Percentiles rank a stretch among this genome's conserved stretches.
These are phyloP conservation scores for Xylaria intraflava DNA, from an alignment of 495 filamentous ascomycete species.

Conservation along the genomic window DNA sequence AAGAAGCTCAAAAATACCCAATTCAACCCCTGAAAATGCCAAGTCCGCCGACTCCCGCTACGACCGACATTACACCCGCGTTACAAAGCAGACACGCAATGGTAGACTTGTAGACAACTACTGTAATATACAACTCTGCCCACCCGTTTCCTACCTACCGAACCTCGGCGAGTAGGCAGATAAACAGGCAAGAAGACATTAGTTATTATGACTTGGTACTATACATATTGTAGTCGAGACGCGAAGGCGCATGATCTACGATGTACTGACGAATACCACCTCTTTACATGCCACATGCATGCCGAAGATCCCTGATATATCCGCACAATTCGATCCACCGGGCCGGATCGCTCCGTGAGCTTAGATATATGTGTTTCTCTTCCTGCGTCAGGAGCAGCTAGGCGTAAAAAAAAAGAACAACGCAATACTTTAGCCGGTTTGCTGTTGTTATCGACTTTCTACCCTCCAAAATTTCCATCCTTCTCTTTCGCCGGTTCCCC, in stretches of 20 bases:
- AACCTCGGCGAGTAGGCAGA: too few relatives aligned
- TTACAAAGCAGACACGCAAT: too few relatives aligned
- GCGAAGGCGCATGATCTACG: not conserved
- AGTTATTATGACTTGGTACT: too few relatives aligned
- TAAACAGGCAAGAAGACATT: too few relatives aligned
- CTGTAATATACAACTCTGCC: too few relatives aligned
- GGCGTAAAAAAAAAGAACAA: not conserved
- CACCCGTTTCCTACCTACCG: too few relatives aligned
- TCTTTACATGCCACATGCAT: not conserved
- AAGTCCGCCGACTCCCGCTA: too few relatives aligned
- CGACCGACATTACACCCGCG: too few relatives aligned
- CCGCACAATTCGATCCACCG: not conserved
- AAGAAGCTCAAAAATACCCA: too few relatives aligned
- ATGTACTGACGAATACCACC: not conserved
- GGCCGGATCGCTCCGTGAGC: not conserved
- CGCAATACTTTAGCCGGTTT: not conserved
- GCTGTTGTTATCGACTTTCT: constrained; percentile 30
- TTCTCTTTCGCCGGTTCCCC: constrained; percentile 51
- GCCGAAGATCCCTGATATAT: constrained; percentile 2
- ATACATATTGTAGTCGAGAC: not conserved
- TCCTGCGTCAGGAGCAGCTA: not conserved
- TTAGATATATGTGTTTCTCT: not conserved
- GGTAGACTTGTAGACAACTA: too few relatives aligned
- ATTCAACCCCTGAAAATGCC: too few relatives aligned
- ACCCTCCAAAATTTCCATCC: constrained; percentile 95